Evolutionary conservation across 106 monocot genomes (phyloP).

Genomic region (Phalaenopsis equestris): DNA sequence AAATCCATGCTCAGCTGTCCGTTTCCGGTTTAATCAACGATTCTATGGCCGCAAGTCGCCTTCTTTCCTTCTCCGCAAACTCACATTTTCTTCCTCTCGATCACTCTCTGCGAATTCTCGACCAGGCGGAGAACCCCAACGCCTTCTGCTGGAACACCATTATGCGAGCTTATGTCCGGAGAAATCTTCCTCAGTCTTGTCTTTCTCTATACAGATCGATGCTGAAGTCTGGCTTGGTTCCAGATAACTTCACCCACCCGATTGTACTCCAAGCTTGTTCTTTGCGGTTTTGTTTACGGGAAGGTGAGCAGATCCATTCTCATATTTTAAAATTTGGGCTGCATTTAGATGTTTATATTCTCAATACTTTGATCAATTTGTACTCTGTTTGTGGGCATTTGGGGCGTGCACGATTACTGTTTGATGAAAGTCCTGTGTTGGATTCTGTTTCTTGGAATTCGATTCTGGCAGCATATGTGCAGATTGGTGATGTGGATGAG

Average conservation of each 20-base stretch:
- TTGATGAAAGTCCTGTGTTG: conserved; percentile 43
- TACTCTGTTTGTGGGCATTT: conserved; percentile 57
- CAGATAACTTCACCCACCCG: conserved; percentile 65
- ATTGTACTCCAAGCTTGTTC: conserved; percentile 63
- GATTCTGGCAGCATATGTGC: conserved; percentile 59
- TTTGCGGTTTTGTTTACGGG: conserved; percentile 14
- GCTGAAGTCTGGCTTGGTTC: conserved; percentile 12
- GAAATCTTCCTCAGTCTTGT: conserved; percentile 24
- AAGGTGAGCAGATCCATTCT: conserved; percentile 65
- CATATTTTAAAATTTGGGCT: conserved; percentile 53
- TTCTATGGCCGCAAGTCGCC: conserved; percentile 75
- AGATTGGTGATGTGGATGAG: conserved; percentile 37
- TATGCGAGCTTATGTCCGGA: conserved; percentile 34
- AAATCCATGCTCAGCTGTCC: conserved; percentile 66
- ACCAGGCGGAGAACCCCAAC: conserved; percentile 41
- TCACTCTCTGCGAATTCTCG: conserved; percentile 33
- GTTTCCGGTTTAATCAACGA: conserved; percentile 53
- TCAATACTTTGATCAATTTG: conserved; percentile 70
- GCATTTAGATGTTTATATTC: conserved; percentile 46
- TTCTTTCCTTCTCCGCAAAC: conserved; percentile 42
- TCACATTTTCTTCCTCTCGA: conserved; percentile 28
- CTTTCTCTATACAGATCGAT: conserved; percentile 47
- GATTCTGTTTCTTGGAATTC: conserved; percentile 88
- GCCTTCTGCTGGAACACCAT: conserved; percentile 63
- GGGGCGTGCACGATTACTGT: conserved; percentile 44